Evolutionary conservation across 2,329 filamentous ascomycete genomes (phyloP), one percentile per base, ranked within the genome.

Genomic region (Exophiala mesophila): DNA sequence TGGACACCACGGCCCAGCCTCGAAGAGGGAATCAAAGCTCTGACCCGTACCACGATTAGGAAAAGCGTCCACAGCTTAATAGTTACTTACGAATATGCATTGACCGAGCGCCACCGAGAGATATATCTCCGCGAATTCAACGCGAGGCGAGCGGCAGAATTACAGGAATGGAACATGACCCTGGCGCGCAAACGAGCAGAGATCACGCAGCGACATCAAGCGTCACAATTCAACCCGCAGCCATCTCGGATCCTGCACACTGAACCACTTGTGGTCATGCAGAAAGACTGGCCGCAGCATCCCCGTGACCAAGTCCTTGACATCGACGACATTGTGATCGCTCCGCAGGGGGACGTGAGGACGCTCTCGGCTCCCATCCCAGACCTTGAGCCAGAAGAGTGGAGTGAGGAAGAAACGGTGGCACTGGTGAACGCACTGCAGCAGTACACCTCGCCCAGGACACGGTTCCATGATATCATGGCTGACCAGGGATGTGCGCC

Each of bases 391-490:
- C 28, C 45, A 9, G 19, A 12, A 30, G 31, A 40, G 31, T 63
- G 58, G 58, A 54, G 50, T 2, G 39, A 56, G 4, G 41, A 43
- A 3, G 58, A 63, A 36, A 47, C 44, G 4, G 8, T 13, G 5
- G 52, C 52, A 13, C 47, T 63, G 4, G n/a, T 60, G 0, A 46
- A 57, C 16, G 59, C 58, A 6, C 41, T 63, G 16, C 46, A 53
- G 33, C 23, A 15, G 12, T 57, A 52, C 38, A 52, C 54, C 19
- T 54, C 52, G 50, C 47, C 18, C 2, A n/a, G n/a, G n/a, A 45
- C 55, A 15, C 59, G 59, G 21, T 63, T 60, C 33, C 18, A 47
- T 34, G 44, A 41, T n/a, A 61, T 62, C 17, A 30, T 57, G 3
- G 32, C 47, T 8, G 39, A 10, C 4, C 36, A 48, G 17, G 36